These are phyloP conservation scores for cucumber (Cucumis sativus) DNA, from an alignment of 306 rosid genomes.

Conservation along the genomic window DNA sequence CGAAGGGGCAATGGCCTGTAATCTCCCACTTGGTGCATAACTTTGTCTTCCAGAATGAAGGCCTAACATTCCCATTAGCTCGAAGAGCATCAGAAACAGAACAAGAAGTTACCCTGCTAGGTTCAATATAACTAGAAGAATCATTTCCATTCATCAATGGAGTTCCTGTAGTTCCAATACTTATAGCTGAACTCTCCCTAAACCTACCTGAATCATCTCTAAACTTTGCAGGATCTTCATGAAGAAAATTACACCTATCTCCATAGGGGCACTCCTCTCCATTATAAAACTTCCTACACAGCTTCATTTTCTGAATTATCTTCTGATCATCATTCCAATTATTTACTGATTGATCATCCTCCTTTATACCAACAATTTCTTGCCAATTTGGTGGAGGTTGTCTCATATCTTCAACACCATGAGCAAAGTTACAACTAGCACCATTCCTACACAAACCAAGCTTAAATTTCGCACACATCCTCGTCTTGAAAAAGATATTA, in stretches of 20 bases:
- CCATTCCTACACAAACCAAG: constrained; percentile 73
- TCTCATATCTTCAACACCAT: constrained; percentile 72
- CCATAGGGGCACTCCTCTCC: constrained; percentile 97
- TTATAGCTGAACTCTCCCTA: constrained; percentile 68
- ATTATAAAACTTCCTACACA: constrained; percentile 79
- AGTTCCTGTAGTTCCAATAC: constrained; percentile 53
- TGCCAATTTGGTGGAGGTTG: constrained; percentile 98
- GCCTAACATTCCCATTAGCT: constrained; percentile 20
- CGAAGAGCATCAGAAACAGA: constrained; percentile 21
- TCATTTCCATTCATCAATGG: constrained; percentile 28
- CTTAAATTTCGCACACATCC: constrained; percentile 64
- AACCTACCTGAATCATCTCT: constrained; percentile 53
- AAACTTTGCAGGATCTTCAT: constrained; percentile 73
- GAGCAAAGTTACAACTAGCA: constrained; percentile 82
- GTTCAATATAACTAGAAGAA: constrained; percentile 28
- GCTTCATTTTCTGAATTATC: constrained; percentile 82
- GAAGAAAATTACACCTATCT: constrained; percentile 79
- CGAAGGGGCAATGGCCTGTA: constrained; percentile 63
- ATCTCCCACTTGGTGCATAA: constrained; percentile 66
- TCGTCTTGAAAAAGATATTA: constrained; percentile 79
- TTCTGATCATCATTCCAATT: constrained; percentile 81
- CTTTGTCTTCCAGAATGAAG: constrained; percentile 70
- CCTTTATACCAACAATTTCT: constrained; percentile 47
- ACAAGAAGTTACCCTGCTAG: constrained; percentile 20
- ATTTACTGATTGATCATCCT: constrained; percentile 30